Evolutionary conservation across 495 filamentous ascomycete genomes (phyloP).

Genomic region (Hypoxylon cercidicola): DNA sequence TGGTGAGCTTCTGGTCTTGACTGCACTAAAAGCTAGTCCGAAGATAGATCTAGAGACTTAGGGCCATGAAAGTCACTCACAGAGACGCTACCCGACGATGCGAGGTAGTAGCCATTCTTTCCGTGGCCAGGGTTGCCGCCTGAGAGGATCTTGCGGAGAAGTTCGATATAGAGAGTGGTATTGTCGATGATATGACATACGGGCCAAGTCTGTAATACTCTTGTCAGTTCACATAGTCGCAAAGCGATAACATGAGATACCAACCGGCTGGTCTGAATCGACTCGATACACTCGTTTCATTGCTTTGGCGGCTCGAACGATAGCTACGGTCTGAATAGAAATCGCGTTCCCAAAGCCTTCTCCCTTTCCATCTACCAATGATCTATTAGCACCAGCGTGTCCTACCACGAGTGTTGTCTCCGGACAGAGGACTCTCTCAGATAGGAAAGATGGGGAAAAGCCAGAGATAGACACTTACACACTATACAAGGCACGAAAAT

Average conservation of each 20-base stretch:
- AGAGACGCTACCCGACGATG: conserved; percentile 54
- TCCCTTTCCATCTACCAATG: conserved; percentile 51
- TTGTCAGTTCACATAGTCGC: conserved; percentile 2
- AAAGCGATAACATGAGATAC: conserved; percentile 1
- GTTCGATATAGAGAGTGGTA: conserved; percentile 53
- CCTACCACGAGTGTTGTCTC: not conserved
- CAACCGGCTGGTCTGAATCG: conserved; percentile 49
- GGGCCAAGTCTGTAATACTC: conserved; percentile 54
- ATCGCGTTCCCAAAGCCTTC: conserved; percentile 61
- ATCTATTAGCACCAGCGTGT: not conserved
- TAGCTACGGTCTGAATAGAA: conserved; percentile 60
- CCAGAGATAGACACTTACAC: no score
- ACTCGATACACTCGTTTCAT: conserved; percentile 51
- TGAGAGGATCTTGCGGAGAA: conserved; percentile 55
- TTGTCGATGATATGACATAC: conserved; percentile 60
- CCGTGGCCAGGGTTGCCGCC: conserved; percentile 50
- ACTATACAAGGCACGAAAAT: conserved; percentile 61
- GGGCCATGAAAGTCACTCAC: conserved; percentile 19
- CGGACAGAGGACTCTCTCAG: not conserved
- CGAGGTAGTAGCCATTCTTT: conserved; percentile 62
- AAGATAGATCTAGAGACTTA: not conserved
- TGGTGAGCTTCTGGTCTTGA: not conserved
- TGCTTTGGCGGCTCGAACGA: conserved; percentile 56
- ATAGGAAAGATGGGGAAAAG: not conserved
- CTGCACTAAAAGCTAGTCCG: not conserved